These are phyloP conservation scores for Aspergillus pseudotamarii DNA, from an alignment of 2,329 filamentous ascomycete species.

Conservation along the genomic window DNA sequence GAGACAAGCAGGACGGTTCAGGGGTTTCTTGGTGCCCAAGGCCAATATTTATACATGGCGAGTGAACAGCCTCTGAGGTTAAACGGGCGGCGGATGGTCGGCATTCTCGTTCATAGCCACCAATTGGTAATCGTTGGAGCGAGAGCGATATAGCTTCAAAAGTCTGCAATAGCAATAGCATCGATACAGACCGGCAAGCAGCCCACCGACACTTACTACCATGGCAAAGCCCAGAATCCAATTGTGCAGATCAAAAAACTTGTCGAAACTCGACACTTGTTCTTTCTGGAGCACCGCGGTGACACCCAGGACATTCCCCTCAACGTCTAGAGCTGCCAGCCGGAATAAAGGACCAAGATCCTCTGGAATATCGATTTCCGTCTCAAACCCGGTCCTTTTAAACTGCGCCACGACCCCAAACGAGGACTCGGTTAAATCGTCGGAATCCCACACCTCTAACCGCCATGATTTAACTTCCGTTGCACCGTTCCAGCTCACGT, in stretches of 20 bases:
- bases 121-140: conserved; percentile 18
- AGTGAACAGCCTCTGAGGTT: neutral
- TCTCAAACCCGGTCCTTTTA: conserved; percentile 36
- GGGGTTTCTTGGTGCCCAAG: too few relatives aligned
- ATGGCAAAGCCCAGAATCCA: conserved; percentile 19
- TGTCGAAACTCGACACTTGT: neutral
- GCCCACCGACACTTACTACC: conserved; percentile 12
- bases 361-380: conserved; percentile 25
- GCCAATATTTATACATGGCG: neutral
- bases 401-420: conserved; percentile 22
- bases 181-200: conserved; percentile 19
- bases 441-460: conserved; percentile 26
- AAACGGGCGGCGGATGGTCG: neutral
- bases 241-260: conserved; percentile 16
- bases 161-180: conserved; percentile 10
- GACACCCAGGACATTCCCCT: conserved; percentile 20
- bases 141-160: conserved; percentile 8
- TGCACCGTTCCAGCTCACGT: conserved; percentile 52
- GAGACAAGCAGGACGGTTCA: neutral
- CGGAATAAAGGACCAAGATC: conserved; percentile 20
- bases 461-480: conserved; percentile 41
- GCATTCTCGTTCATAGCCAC: conserved; percentile 17
- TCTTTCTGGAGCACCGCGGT: conserved; percentile 19
- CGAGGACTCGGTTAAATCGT: conserved; percentile 10
- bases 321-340: conserved; percentile 23